Evolutionary conservation across 495 filamentous ascomycete species (phyloP).

Genomic region (Talaromyces nanjingensis): DNA sequence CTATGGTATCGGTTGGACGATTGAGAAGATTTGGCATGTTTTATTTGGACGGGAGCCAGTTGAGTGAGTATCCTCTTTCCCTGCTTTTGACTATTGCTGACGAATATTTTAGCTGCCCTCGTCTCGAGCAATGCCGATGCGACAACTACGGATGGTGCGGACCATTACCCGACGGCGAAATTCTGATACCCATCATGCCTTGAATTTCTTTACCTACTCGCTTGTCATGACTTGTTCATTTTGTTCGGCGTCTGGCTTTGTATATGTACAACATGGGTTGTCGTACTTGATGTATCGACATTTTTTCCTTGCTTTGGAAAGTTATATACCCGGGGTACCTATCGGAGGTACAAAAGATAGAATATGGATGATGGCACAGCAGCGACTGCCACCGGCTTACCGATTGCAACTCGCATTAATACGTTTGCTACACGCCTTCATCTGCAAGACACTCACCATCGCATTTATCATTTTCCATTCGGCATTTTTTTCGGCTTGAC

Average conservation of each 20-base stretch:
- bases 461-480: background rate
- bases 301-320: background rate
- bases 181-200: slow-evolving; percentile 10
- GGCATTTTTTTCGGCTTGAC: background rate
- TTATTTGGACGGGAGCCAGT: slow-evolving; percentile 33
- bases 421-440: background rate
- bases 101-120: slow-evolving; percentile 23
- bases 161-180: slow-evolving; percentile 19
- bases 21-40: slow-evolving; percentile 38
- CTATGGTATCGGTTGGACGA: slow-evolving; percentile 36
- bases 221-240: background rate
- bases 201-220: background rate
- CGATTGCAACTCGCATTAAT: background rate
- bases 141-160: slow-evolving; percentile 39
- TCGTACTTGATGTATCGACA: background rate
- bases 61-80: slow-evolving; percentile 23
- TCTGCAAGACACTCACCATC: background rate
- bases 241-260: slow-evolving; percentile 1
- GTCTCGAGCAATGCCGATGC: slow-evolving; percentile 36
- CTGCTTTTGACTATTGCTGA: background rate
- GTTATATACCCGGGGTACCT: background rate
- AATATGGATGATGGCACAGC: background rate
- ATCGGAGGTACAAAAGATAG: background rate
- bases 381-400: background rate
- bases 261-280: slow-evolving; percentile 1